Conservation (phyloP, 106 monocot species). For the Allium fistulosum region DNA sequence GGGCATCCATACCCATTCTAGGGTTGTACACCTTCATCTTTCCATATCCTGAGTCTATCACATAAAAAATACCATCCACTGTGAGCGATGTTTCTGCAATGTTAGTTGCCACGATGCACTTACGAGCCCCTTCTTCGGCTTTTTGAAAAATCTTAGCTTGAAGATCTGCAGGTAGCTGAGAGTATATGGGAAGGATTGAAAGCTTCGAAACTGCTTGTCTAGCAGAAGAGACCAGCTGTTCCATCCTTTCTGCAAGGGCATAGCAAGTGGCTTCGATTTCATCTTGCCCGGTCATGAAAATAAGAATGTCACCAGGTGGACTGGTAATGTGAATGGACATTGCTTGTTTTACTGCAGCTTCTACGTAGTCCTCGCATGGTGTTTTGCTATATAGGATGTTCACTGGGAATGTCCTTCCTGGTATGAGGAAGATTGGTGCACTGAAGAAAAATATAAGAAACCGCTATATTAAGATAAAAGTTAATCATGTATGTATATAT, state of each 20-base stretch:
- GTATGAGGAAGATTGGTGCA: constrained; percentile 84
- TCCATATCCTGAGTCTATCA: constrained; percentile 89
- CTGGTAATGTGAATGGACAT: constrained; percentile 92
- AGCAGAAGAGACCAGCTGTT: constrained; percentile 70
- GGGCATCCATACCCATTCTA: constrained; percentile 95
- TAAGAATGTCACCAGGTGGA: constrained; percentile 88
- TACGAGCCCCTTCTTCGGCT: constrained; percentile 87
- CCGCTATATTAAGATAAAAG: too few relatives aligned
- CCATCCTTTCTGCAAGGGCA: constrained; percentile 86
- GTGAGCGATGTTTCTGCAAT: constrained; percentile 96
- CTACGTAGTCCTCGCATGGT: constrained; percentile 97
- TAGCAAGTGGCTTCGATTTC: constrained; percentile 97
- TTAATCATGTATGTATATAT: not conserved
- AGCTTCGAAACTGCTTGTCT: constrained; percentile 70
- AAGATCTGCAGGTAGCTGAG: constrained; percentile 89
- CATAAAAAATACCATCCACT: constrained; percentile 90
- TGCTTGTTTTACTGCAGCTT: constrained; percentile 94
- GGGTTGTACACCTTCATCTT: constrained; percentile 98
- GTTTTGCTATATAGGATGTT: constrained; percentile 86
- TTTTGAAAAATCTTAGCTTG: constrained; percentile 96
- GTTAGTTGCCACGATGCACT: constrained; percentile 95
- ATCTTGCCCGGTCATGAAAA: constrained; percentile 98
- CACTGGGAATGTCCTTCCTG: constrained; percentile 91
- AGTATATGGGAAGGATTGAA: constrained; percentile 88
- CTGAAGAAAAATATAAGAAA: constrained; percentile 20